phyloP scores from a whole-genome alignment of 306 rosid species.

The Cucurbita pepo region DNA sequence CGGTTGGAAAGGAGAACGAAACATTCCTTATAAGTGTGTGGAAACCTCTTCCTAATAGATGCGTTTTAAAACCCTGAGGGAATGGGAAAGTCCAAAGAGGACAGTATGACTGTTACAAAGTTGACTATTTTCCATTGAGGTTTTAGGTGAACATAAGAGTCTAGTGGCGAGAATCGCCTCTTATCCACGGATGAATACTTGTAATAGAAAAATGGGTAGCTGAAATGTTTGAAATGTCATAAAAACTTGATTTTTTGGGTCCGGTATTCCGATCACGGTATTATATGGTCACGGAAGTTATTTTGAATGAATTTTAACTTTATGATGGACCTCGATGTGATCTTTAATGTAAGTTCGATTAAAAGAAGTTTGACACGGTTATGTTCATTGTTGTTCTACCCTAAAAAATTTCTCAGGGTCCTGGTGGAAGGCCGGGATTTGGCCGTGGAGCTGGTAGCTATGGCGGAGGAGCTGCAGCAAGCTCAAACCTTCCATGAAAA shows the following conservation, averaged over 20 bases:
- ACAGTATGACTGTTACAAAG: too few relatives aligned
- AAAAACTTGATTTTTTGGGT: background rate
- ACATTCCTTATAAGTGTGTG: too few relatives aligned
- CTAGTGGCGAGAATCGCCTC: background rate
- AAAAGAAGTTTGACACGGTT: background rate
- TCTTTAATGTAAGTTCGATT: background rate
- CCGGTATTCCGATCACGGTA: background rate
- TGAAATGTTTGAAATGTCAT: background rate
- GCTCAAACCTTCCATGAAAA: slow-evolving; percentile 8
- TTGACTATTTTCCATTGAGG: background rate
- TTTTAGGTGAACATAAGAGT: background rate
- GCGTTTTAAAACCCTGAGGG: too few relatives aligned
- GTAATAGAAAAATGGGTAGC: background rate
- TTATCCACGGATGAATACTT: too few relatives aligned
- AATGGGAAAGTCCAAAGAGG: too few relatives aligned
- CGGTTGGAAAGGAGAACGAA: too few relatives aligned
- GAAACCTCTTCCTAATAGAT: too few relatives aligned
- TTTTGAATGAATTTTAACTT: background rate
- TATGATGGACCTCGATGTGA: background rate
- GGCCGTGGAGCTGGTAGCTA: slow-evolving; percentile 61
- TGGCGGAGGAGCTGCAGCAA: slow-evolving; percentile 6
- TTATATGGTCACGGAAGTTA: background rate
- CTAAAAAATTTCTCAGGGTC: slow-evolving; percentile 21
- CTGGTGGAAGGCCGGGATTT: slow-evolving; percentile 66
- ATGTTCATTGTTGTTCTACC: background rate